Evolutionary conservation across 2,329 filamentous ascomycete genomes (phyloP).

Genomic region (Colletotrichum tabaci): DNA sequence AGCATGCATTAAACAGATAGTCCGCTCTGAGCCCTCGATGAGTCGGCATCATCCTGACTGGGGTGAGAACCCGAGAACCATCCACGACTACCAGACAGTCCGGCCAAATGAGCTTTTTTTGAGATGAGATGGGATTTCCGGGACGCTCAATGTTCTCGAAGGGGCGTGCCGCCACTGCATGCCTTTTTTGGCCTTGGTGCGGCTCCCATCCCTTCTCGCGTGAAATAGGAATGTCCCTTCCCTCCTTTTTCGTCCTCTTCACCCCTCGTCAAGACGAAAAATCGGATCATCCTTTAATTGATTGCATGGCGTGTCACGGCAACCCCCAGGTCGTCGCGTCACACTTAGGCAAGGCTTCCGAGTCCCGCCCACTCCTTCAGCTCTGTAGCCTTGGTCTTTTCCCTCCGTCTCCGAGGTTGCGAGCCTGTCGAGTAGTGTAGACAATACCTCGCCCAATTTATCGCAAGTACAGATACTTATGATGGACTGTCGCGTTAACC

Average conservation of each 20-base stretch:
- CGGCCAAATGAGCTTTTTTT: conserved; percentile 2
- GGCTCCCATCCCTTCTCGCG: background rate
- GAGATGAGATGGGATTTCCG: conserved; percentile 25
- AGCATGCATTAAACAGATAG: background rate
- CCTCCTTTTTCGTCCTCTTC: background rate
- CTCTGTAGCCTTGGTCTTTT: background rate
- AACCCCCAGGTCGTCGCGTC: conserved; percentile 5
- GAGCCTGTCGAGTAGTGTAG: too few relatives aligned
- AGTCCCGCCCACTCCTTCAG: background rate
- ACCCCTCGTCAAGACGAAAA: background rate
- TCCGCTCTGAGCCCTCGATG: background rate
- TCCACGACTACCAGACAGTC: conserved; percentile 5
- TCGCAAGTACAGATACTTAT: background rate
- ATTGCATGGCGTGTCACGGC: conserved; percentile 21
- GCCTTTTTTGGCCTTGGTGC: conserved; percentile 3
- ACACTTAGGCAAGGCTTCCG: background rate
- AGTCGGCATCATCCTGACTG: background rate
- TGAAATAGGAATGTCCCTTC: conserved; percentile 3
- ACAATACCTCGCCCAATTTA: background rate
- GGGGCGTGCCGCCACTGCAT: background rate
- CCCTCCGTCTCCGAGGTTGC: background rate
- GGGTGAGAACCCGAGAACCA: background rate
- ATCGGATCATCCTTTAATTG: conserved; percentile 22
- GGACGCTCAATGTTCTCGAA: background rate
- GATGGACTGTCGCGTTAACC: background rate